These are phyloP conservation scores for Aspergillus carlsbadensis DNA, from an alignment of 495 filamentous ascomycete species.

Conservation along the genomic window DNA sequence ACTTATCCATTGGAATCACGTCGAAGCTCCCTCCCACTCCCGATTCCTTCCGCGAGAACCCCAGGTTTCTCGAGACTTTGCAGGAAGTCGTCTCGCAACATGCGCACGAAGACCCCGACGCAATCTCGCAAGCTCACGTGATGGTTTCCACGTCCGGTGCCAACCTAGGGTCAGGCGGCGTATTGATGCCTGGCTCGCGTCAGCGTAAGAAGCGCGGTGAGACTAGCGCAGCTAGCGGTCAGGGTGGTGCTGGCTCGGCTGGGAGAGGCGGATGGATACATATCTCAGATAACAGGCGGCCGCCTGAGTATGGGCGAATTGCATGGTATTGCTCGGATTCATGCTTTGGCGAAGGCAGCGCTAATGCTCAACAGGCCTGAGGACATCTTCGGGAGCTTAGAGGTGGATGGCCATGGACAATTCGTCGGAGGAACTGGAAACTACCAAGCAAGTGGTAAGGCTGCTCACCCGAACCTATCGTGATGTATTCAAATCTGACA, in stretches of 20 bases:
- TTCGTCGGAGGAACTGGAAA: constrained; percentile 61
- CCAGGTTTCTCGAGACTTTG: constrained; percentile 69
- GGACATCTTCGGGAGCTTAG: constrained; percentile 91
- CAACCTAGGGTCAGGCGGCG: constrained; percentile 63
- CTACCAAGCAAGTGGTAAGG: constrained; percentile 58
- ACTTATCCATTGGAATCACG: constrained; percentile 74
- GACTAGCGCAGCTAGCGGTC: constrained; percentile 70
- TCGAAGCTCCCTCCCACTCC: constrained; percentile 73
- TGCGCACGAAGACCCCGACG: constrained; percentile 68
- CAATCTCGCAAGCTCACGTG: constrained; percentile 72
- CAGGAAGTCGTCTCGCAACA: constrained; percentile 69
- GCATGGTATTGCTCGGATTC: constrained; percentile 53
- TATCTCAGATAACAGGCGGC: constrained; percentile 76
- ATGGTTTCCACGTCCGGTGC: constrained; percentile 78
- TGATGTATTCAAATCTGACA: constrained; percentile 2
- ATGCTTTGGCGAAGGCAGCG: not conserved
- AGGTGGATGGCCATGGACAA: constrained; percentile 74
- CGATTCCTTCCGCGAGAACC: constrained; percentile 74
- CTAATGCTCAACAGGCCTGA: constrained; percentile 52
- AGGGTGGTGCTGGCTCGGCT: constrained; percentile 80
- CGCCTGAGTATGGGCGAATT: constrained; percentile 88
- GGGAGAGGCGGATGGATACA: constrained; percentile 88
- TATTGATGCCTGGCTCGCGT: constrained; percentile 54
- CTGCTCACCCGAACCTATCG: not conserved
- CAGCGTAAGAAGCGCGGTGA: constrained; percentile 37